These are phyloP conservation scores for Xylaria cubensis DNA, from an alignment of 495 filamentous ascomycete genomes.

Conservation along the genomic window DNA sequence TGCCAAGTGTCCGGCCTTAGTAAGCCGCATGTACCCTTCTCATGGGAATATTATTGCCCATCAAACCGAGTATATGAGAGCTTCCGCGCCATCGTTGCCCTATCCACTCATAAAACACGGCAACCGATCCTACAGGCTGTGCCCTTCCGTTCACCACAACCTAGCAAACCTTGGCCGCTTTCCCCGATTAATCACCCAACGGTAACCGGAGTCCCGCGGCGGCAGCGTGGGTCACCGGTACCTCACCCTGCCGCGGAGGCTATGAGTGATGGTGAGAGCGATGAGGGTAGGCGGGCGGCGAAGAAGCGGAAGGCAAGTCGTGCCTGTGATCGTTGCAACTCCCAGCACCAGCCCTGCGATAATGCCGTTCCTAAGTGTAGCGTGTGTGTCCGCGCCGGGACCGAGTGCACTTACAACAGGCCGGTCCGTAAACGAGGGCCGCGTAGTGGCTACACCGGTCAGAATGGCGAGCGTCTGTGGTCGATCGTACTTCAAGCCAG, in stretches of 20 bases:
- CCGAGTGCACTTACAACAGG: slow-evolving; percentile 42
- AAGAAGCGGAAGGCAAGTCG: slow-evolving; percentile 46
- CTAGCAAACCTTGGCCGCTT: neutral
- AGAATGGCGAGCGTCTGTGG: slow-evolving; percentile 45
- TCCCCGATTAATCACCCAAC: neutral
- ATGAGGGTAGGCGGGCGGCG: slow-evolving; percentile 39
- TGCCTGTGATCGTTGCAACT: slow-evolving; percentile 44
- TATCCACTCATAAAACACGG: slow-evolving; percentile 15
- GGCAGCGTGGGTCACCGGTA: slow-evolving; percentile 25
- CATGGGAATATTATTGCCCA: neutral
- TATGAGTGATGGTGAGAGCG: slow-evolving; percentile 46
- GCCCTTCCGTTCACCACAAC: neutral
- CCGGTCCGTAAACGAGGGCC: slow-evolving; percentile 42
- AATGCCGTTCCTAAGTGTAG: slow-evolving; percentile 43
- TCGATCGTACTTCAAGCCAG: slow-evolving; percentile 39
- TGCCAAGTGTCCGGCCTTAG: slow-evolving; percentile 4
- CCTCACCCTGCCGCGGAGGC: slow-evolving; percentile 36
- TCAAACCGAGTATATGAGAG: neutral
- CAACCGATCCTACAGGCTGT: neutral
- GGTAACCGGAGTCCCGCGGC: slow-evolving; percentile 14
- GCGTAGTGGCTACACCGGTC: slow-evolving; percentile 43
- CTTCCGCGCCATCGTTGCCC: neutral
- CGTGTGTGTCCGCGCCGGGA: slow-evolving; percentile 41
- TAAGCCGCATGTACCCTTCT: slow-evolving; percentile 9
- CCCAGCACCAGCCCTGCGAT: slow-evolving; percentile 44